Conservation (phyloP, 352 stramenopile genomes). For the Globisporangium paroecandrum region DNA sequence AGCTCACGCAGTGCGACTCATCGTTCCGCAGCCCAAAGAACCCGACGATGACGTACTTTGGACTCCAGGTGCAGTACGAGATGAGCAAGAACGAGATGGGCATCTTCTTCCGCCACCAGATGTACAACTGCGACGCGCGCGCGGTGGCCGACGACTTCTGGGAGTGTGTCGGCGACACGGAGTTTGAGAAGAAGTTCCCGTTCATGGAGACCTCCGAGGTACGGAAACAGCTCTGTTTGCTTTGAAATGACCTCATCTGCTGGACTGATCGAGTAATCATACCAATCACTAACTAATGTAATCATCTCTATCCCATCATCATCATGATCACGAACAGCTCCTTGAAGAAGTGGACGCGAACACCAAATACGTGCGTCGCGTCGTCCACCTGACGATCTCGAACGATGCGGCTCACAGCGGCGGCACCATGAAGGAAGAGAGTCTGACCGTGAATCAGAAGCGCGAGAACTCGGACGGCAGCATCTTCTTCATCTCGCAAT, state of each 20-base stretch:
- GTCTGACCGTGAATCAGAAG: constrained; percentile 71
- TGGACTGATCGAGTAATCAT: not conserved
- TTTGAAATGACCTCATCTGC: not conserved
- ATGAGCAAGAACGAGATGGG: constrained; percentile 85
- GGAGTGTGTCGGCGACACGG: constrained; percentile 59
- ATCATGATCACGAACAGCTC: constrained; percentile 20
- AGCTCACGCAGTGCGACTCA: constrained; percentile 66
- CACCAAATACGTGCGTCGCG: constrained; percentile 80
- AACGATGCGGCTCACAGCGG: constrained; percentile 61
- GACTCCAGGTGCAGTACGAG: constrained; percentile 85
- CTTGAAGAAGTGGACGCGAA: constrained; percentile 70
- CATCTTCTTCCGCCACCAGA: constrained; percentile 84
- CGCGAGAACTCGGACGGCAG: constrained; percentile 73
- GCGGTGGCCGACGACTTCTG: constrained; percentile 76
- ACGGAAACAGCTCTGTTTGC: too few species aligned
- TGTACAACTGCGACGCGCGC: constrained; percentile 76
- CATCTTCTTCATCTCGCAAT: constrained; percentile 60
- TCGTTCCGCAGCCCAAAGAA: constrained; percentile 82
- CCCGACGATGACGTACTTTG: constrained; percentile 88
- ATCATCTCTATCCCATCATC: not conserved
- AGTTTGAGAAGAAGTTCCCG: constrained; percentile 81
- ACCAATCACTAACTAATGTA: not conserved
- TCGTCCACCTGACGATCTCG: constrained; percentile 80
- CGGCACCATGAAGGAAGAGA: constrained; percentile 84
- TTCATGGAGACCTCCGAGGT: constrained; percentile 70